A percentile compares a stretch with the other conserved stretches of the same genome.
Evolutionary conservation across 2,329 filamentous ascomycete genomes (phyloP).

Genomic region (Fusarium clavum): DNA sequence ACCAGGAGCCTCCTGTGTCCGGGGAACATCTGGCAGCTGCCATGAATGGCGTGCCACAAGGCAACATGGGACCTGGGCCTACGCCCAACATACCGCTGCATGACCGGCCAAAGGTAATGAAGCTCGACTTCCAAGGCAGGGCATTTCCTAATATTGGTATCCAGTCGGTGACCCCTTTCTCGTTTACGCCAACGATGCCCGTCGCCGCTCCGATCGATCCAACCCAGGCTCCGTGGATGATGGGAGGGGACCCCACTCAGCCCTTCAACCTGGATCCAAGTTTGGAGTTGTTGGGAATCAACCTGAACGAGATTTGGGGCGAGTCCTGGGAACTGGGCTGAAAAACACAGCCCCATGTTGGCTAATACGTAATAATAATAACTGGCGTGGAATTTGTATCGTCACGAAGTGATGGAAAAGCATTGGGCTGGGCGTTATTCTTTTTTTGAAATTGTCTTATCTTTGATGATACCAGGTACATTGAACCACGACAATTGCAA

Average conservation of each 20-base stretch:
- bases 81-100: conserved; percentile 51
- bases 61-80: conserved; percentile 46
- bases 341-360: conserved; percentile 18
- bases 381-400: conserved; percentile 29
- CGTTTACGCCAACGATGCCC: conserved; percentile 53
- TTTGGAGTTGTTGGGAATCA: conserved; percentile 64
- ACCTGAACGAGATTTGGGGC: conserved; percentile 67
- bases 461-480: conserved; percentile 40
- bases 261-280: conserved; percentile 65
- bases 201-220: conserved; percentile 52
- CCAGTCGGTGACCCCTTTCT: conserved; percentile 58
- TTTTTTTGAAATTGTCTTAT: conserved; percentile 18
- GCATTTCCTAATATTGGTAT: conserved; percentile 47
- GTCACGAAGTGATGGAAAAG: conserved; percentile 6
- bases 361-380: conserved; percentile 43
- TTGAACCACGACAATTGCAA: conserved; percentile 37
- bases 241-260: conserved; percentile 50
- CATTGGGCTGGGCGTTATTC: conserved; percentile 15
- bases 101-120: conserved; percentile 56
- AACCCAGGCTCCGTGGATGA: conserved; percentile 50
- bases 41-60: conserved; percentile 39
- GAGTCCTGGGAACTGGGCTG: conserved; percentile 60
- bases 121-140: conserved; percentile 43
- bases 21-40: conserved; percentile 46
- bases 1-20: conserved; percentile 61